Conservation (phyloP, 164 flowering plant genomes). For the Echeveria elegans region DNA sequence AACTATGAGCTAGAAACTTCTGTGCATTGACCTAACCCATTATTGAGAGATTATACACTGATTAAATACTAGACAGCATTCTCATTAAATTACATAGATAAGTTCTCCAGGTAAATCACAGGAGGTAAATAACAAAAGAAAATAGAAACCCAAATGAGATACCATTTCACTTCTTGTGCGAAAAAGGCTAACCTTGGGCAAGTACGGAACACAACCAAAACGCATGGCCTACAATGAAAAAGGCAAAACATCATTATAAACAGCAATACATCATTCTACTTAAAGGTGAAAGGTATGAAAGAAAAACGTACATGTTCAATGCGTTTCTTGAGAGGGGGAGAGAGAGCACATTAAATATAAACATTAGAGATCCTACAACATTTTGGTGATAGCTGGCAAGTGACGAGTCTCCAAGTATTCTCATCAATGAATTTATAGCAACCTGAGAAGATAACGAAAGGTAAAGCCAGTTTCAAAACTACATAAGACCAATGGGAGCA, state of each 20-base stretch:
- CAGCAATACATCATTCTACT: neutral
- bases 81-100: neutral
- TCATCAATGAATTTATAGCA: conserved; percentile 93
- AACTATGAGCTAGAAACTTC: neutral
- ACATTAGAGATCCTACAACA: conserved; percentile 96
- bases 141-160: neutral
- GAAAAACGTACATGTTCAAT: neutral
- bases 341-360: conserved; percentile 72
- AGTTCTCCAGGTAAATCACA: neutral
- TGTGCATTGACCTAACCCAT: too few species aligned
- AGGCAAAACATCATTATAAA: conserved; percentile 7
- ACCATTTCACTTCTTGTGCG: neutral
- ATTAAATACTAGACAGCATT: too few species aligned
- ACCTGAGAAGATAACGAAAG: conserved; percentile 38
- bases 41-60: neutral
- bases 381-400: conserved; percentile 91
- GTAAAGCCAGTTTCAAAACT: neutral
- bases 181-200: conserved; percentile 69
- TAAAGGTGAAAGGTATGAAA: neutral
- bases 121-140: neutral
- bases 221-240: conserved; percentile 78
- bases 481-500: neutral
- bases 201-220: conserved; percentile 89
- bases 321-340: neutral
- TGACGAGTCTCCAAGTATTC: conserved; percentile 92